These are phyloP conservation scores for Plantago lanceolata DNA, from an alignment of 305 asterid species.

Conservation along the genomic window DNA sequence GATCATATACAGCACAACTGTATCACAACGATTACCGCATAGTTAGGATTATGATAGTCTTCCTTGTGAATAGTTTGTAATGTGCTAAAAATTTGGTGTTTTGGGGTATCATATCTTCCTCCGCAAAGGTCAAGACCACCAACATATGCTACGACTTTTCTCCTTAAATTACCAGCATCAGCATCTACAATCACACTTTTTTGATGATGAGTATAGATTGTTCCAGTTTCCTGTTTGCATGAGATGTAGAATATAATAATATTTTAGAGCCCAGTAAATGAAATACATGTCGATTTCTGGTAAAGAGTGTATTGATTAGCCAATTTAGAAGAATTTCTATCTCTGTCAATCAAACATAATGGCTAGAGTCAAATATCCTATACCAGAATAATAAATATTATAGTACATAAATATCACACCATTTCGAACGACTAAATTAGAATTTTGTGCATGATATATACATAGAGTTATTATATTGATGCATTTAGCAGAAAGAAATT, in stretches of 20 bases:
- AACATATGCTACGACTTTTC: conserved; percentile 71
- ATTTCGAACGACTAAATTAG: background rate
- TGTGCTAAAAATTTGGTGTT: conserved; percentile 61
- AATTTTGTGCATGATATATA: background rate
- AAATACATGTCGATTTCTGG: conserved; percentile 1
- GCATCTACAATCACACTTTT: conserved; percentile 84
- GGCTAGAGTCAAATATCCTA: no score
- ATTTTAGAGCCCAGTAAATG: background rate
- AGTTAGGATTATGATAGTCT: conserved; percentile 85
- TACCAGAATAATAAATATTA: background rate
- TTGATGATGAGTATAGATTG: conserved; percentile 94
- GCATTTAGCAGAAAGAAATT: background rate
- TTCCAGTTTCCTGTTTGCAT: conserved; percentile 69
- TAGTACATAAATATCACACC: background rate
- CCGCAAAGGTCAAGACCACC: conserved; percentile 91
- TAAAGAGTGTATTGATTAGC: background rate
- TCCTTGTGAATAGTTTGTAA: conserved; percentile 69
- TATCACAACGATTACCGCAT: conserved; percentile 41
- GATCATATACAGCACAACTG: conserved; percentile 3
- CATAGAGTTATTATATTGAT: background rate
- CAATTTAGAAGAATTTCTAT: background rate
- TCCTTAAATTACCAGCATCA: conserved; percentile 49
- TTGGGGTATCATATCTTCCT: conserved; percentile 87
- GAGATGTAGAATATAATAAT: background rate
- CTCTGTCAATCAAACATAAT: background rate